Evolutionary conservation across 352 stramenopile species (phyloP).

Genomic region (Phytopythium boreale): DNA sequence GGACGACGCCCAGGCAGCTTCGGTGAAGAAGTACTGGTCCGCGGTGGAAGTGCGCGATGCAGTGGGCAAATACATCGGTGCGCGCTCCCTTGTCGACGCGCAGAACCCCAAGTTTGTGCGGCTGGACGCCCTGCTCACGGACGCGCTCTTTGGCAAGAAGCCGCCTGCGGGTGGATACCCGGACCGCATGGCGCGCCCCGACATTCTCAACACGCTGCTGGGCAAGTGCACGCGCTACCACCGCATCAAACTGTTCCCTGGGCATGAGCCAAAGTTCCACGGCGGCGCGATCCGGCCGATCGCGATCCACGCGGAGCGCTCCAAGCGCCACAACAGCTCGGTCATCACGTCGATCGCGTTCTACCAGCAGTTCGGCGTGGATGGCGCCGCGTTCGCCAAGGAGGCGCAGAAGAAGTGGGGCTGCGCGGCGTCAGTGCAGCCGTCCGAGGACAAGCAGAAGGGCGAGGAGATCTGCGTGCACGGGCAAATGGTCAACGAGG

Average conservation of each 20-base stretch:
- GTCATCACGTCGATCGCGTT: conserved; percentile 66
- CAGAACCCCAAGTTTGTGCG: conserved; percentile 67
- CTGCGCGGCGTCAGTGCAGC: conserved; percentile 55
- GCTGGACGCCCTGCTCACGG: conserved; percentile 60
- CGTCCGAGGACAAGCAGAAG: conserved; percentile 57
- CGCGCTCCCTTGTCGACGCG: conserved; percentile 46
- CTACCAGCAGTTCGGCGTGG: conserved; percentile 82
- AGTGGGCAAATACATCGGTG: conserved; percentile 60
- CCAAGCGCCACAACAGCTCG: conserved; percentile 72
- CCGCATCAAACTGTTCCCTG: conserved; percentile 64
- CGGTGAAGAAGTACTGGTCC: conserved; percentile 50
- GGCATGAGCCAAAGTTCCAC: conserved; percentile 59
- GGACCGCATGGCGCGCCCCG: conserved; percentile 47
- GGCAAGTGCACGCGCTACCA: conserved; percentile 71
- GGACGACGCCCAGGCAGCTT: conserved; percentile 10
- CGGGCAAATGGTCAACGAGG: conserved; percentile 77
- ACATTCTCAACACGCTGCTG: conserved; percentile 49
- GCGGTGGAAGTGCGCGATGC: conserved; percentile 51
- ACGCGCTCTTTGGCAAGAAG: conserved; percentile 77
- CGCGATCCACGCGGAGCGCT: conserved; percentile 57
- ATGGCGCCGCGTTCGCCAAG: conserved; percentile 63
- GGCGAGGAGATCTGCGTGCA: conserved; percentile 76
- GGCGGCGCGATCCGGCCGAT: conserved; percentile 58
- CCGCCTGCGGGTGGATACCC: conserved; percentile 52
- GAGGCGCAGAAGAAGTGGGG: conserved; percentile 85